phyloP scores from a whole-genome alignment of 2,329 filamentous ascomycete genomes.

The Botrytis fragariae region DNA sequence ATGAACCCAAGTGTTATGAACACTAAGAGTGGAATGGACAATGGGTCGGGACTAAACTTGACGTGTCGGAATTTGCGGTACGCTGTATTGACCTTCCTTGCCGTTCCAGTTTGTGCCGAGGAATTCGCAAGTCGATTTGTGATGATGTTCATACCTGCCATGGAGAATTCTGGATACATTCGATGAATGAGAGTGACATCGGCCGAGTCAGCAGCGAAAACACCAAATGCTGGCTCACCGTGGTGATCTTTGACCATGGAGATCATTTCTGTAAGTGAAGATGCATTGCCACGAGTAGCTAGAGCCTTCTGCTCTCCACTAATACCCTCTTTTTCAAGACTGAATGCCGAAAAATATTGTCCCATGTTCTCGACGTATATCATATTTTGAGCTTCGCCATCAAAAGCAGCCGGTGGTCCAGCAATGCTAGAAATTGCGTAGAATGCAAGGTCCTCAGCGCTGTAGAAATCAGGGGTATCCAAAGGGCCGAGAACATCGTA shows the following conservation, averaged over 20 bases:
- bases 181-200: slow-evolving; percentile 26
- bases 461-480: not conserved
- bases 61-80: not conserved
- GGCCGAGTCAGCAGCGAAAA: slow-evolving; percentile 28
- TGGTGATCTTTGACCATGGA: slow-evolving; percentile 23
- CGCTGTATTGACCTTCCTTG: slow-evolving; percentile 22
- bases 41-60: not conserved
- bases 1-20: not conserved
- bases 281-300: slow-evolving; percentile 24
- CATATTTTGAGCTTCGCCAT: slow-evolving; percentile 25
- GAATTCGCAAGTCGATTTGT: slow-evolving; percentile 32
- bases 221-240: slow-evolving; percentile 20
- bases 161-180: not conserved
- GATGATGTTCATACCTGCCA: slow-evolving; percentile 18
- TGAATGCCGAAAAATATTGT: not conserved
- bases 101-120: slow-evolving; percentile 24
- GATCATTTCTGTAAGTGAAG: slow-evolving; percentile 25
- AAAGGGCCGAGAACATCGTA: slow-evolving; percentile 23
- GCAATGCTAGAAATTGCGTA: slow-evolving; percentile 18
- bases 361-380: slow-evolving; percentile 20
- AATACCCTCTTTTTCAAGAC: not conserved
- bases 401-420: slow-evolving; percentile 29
- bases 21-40: not conserved
- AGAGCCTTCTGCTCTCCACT: slow-evolving; percentile 3
- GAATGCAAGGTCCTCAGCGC: not conserved